Evolutionary conservation across 768 basidiomycete genomes (phyloP).

Genomic region (Leccinum pellstonianum): DNA sequence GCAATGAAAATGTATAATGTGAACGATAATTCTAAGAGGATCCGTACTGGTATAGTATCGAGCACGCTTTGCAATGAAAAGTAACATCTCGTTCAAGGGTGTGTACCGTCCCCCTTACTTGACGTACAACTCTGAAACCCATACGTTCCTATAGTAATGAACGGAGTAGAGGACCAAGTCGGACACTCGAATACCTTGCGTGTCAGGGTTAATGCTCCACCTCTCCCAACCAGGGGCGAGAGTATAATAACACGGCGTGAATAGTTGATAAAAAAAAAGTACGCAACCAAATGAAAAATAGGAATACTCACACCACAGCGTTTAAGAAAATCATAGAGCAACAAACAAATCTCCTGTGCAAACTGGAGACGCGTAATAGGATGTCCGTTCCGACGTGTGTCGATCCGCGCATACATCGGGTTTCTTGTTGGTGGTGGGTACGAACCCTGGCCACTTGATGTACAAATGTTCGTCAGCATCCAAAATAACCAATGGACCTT

Average conservation of each 20-base stretch:
- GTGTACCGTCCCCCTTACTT: too few relatives aligned
- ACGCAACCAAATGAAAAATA: not conserved
- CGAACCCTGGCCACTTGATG: constrained; percentile 4
- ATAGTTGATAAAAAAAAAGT: not conserved
- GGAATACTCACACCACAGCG: not conserved
- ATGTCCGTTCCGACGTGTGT: not conserved
- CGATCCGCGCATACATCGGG: not conserved
- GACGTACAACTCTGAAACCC: not conserved
- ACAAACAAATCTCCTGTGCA: not conserved
- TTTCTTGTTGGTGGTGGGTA: not conserved
- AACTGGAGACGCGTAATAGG: not conserved
- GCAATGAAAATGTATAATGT: not conserved
- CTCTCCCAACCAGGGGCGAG: not conserved
- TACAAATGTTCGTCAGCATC: not conserved
- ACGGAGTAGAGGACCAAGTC: not conserved
- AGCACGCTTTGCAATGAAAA: too few relatives aligned
- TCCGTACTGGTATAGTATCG: not conserved
- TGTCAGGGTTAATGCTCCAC: not conserved
- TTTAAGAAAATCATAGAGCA: not conserved
- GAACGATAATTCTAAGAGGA: not conserved
- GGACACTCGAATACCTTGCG: not conserved
- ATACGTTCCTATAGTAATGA: not conserved
- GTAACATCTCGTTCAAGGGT: too few relatives aligned
- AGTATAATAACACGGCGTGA: not conserved
- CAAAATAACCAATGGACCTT: not conserved